Percentiles rank a stretch among this genome's conserved stretches.
Evolutionary conservation across 805 yeast genomes (phyloP).

Genomic region (Candida piceae): DNA sequence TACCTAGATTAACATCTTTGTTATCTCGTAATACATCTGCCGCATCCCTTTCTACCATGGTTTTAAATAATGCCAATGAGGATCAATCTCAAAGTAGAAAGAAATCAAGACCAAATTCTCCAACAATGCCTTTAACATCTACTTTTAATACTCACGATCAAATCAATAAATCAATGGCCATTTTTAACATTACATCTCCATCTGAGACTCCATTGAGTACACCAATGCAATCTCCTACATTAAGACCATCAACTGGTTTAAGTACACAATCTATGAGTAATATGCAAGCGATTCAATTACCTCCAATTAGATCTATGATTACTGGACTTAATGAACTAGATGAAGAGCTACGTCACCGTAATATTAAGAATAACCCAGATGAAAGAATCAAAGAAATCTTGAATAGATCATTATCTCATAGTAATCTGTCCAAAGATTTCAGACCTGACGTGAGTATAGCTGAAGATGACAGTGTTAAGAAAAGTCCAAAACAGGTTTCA

Average conservation of each 20-base stretch:
- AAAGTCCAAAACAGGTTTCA: too few relatives aligned
- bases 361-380: conserved; percentile 21
- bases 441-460: conserved; percentile 10
- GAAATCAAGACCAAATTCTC: conserved; percentile 33
- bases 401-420: conserved; percentile 22
- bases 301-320: conserved; percentile 31
- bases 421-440: conserved; percentile 14
- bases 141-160: conserved; percentile 37
- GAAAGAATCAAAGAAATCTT: conserved; percentile 26
- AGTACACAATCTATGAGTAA: background rate
- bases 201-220: conserved; percentile 31
- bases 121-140: conserved; percentile 17
- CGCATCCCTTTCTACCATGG: conserved; percentile 22
- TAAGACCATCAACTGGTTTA: conserved; percentile 21
- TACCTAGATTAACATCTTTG: conserved; percentile 17
- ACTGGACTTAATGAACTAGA: conserved; percentile 23
- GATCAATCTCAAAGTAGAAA: conserved; percentile 27
- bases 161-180: conserved; percentile 21
- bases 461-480: too few relatives aligned
- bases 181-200: conserved; percentile 31
- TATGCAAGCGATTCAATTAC: conserved; percentile 25
- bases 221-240: conserved; percentile 34
- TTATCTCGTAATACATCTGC: conserved; percentile 15
- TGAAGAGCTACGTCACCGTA: conserved; percentile 22
- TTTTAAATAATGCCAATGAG: conserved; percentile 7